These are phyloP conservation scores for Hebeloma cylindrosporum DNA, from an alignment of 768 basidiomycete genomes.

Conservation along the genomic window DNA sequence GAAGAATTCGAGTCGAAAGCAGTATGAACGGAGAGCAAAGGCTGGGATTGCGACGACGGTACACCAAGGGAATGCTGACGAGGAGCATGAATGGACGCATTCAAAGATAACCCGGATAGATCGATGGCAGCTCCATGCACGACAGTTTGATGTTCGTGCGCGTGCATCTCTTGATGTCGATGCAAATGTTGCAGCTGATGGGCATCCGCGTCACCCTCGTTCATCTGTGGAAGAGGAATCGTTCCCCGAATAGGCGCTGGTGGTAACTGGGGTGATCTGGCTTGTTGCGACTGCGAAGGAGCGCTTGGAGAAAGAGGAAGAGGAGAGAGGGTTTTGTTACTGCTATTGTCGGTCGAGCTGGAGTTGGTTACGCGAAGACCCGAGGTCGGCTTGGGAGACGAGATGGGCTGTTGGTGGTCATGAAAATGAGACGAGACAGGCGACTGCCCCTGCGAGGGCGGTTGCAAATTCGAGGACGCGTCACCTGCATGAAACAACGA, in stretches of 20 bases:
- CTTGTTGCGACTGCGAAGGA: constrained; percentile 3
- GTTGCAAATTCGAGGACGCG: not conserved
- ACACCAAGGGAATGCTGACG: constrained; percentile 11
- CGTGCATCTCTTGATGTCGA: constrained; percentile 13
- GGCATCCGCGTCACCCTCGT: constrained; percentile 16
- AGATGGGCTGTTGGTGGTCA: not conserved
- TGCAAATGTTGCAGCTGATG: constrained; percentile 12
- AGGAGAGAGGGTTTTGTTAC: constrained; percentile 16
- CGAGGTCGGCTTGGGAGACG: not conserved
- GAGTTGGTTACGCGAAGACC: constrained; percentile 4
- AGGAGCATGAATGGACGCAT: constrained; percentile 3
- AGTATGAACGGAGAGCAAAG: constrained; percentile 10
- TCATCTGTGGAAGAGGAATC: constrained; percentile 33
- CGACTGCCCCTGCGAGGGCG: not conserved
- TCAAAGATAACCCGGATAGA: constrained; percentile 14
- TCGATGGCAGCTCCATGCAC: constrained; percentile 11
- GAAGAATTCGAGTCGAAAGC: constrained; percentile 9
- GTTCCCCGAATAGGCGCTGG: constrained; percentile 32
- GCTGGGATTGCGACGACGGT: constrained; percentile 14
- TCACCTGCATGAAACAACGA: constrained; percentile 10
- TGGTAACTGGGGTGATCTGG: too few species aligned
- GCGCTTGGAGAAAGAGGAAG: constrained; percentile 15
- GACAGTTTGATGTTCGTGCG: constrained; percentile 2
- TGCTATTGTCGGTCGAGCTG: constrained; percentile 5
- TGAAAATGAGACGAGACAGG: not conserved